These are phyloP conservation scores for Balamuthia mandrillaris DNA, from an alignment of 208 protist genomes.

Conservation along the genomic window DNA sequence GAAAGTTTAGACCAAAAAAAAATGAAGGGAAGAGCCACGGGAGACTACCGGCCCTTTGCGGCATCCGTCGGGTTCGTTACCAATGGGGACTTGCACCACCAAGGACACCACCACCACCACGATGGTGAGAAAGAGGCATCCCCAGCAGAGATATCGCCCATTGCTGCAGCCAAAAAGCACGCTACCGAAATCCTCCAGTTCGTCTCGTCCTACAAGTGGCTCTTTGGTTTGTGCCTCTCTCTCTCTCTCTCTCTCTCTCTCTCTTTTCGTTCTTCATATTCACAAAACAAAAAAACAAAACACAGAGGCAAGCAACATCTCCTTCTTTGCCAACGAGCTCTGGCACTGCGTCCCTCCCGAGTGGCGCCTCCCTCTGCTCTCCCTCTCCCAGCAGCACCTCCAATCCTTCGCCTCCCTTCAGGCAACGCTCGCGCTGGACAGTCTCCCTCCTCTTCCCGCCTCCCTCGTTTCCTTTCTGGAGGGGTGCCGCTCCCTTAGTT, in stretches of 20 bases:
- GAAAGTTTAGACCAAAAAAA: too few species aligned
- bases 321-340: conserved; percentile 14
- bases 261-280: background rate
- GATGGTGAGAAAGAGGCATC: too few species aligned
- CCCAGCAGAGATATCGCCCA: background rate
- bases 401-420: background rate
- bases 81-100: too few species aligned
- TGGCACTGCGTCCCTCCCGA: conserved; percentile 10
- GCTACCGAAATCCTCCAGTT: background rate
- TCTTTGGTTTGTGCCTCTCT: background rate
- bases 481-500: too few species aligned
- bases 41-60: too few species aligned
- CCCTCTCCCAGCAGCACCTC: conserved; percentile 10
- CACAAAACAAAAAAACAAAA: too few species aligned
- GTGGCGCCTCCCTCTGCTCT: background rate
- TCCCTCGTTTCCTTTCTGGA: too few species aligned
- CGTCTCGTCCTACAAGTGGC: background rate
- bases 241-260: background rate
- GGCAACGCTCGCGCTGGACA: background rate
- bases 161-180: background rate
- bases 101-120: too few species aligned
- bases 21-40: too few species aligned
- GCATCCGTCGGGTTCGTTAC: too few species aligned
- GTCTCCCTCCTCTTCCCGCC: too few species aligned
- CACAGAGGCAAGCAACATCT: background rate